A percentile compares a stretch with the other conserved stretches of the same genome.
These are phyloP conservation scores for Gossypium aridum DNA, from an alignment of 441 rosid genomes.

Conservation along the genomic window DNA sequence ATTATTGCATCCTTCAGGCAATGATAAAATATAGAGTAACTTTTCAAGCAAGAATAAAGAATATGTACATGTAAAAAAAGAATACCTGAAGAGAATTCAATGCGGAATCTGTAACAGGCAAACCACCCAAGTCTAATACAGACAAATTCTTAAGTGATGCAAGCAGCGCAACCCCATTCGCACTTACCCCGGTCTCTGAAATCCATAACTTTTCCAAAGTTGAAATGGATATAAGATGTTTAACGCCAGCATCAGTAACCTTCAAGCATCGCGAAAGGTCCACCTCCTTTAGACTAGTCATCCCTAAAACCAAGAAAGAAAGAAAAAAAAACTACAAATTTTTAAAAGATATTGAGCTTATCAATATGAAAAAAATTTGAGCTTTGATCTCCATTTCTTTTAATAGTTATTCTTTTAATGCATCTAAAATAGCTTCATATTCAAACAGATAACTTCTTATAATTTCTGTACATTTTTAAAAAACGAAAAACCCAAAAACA, in stretches of 20 bases:
- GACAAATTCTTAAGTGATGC: slow-evolving; percentile 57
- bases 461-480: not conserved
- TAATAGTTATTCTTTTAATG: not conserved
- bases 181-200: slow-evolving; percentile 60
- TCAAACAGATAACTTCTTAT: not conserved
- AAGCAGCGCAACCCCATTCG: slow-evolving; percentile 57
- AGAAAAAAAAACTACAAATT: not conserved
- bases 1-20: not conserved
- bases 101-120: slow-evolving; percentile 65
- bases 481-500: not conserved
- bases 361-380: not conserved
- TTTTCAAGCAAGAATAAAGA: not conserved
- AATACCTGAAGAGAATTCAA: slow-evolving; percentile 69
- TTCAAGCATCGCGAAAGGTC: slow-evolving; percentile 78
- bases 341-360: not conserved
- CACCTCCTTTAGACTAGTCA: slow-evolving; percentile 64
- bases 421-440: not conserved
- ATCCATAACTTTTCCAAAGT: slow-evolving; percentile 54
- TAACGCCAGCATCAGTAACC: slow-evolving; percentile 62
- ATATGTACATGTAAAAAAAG: not conserved
- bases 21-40: not conserved
- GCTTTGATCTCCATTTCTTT: not conserved
- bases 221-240: slow-evolving; percentile 57
- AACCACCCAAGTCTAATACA: slow-evolving; percentile 74
- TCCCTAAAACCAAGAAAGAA: slow-evolving; percentile 37